Base-by-base conservation (phyloP, 2,329 filamentous ascomycete species). In the Aspergillus glaucus region DNA sequence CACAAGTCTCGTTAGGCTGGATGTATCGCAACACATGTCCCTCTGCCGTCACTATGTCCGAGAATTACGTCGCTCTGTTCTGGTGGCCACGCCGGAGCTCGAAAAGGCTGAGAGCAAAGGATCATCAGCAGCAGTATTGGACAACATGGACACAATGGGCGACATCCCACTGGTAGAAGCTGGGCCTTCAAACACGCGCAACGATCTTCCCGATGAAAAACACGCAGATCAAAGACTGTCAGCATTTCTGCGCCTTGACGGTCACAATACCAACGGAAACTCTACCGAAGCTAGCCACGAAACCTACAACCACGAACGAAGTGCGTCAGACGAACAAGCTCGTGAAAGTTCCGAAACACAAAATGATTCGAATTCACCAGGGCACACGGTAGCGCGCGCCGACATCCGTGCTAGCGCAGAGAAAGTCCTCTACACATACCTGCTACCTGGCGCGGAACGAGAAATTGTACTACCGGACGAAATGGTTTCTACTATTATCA, bases 11-110 rank as follows among this genome's bases (percentile, higher is more conserved):
- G 28, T 12, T 61, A 97, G 92, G 93, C 89, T 98, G 61, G 93
- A 98, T 84, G 93, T 98, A 51, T 92, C 93, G 14, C 93, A 98
- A 67, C 93, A 98, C 73, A 96, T 97, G 86, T 95, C 92, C 19
- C 80, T 98, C 49, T 98, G 74, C 68, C 87, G 94, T 44, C 90
- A 97, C 70, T 98, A 96, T 74, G 93, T 98, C 17, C 88, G 93
- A 63, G 91, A 96, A 71, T 80, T 98, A 47, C 87, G 93, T 58
- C 81, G 93, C 55, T 97, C 92, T 21, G 90, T 97, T 53, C 82
- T 98, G 44, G 82, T 97, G 50, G 88, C 89, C 40, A 98, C 93
- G 0, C 93, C 93, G 12, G 93, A 98, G 56, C 78, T 89, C 47
- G 89, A 95, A 58, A 90, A 86, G 66, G 76, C 78, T 15, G 80